Conservation (phyloP, 441 rosid genomes). For the Breynia disticha region DNA sequence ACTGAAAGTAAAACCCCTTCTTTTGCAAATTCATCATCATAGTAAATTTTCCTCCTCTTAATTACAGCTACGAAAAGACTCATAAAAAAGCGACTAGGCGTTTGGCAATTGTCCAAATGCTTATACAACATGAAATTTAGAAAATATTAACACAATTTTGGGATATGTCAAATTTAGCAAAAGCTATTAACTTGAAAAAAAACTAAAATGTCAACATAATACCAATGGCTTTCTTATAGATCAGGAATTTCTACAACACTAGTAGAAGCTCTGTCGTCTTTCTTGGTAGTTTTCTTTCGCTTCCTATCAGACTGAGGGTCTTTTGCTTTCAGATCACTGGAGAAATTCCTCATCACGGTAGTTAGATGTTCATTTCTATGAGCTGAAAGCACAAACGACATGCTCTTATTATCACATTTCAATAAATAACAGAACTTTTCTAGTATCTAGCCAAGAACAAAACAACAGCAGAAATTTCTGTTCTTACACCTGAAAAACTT, state of each 20-base stretch:
- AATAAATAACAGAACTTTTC: neutral
- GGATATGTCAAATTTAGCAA: neutral
- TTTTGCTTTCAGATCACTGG: constrained; percentile 52
- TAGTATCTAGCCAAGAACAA: neutral
- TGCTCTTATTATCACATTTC: neutral
- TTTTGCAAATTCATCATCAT: too few relatives aligned
- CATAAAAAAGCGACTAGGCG: too few relatives aligned
- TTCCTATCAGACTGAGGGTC: constrained; percentile 69
- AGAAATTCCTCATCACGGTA: constrained; percentile 43
- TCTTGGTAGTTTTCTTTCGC: constrained; percentile 48
- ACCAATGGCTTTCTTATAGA: constrained; percentile 17
- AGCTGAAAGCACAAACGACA: constrained; percentile 35
- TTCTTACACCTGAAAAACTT: neutral
- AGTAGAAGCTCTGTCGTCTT: constrained; percentile 34
- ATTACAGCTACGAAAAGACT: too few relatives aligned
- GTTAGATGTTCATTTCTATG: constrained; percentile 64
- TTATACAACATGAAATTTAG: too few relatives aligned
- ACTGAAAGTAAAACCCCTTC: neutral
- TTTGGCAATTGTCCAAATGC: too few relatives aligned
- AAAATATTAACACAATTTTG: too few relatives aligned
- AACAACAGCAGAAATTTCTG: neutral
- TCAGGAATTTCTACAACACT: constrained; percentile 31
- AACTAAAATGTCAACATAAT: constrained; percentile 2
- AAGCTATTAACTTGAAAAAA: neutral
- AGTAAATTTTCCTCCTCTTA: too few relatives aligned